These are phyloP conservation scores for Solanum hybrid DNA, from an alignment of 305 asterid genomes.

Conservation along the genomic window DNA sequence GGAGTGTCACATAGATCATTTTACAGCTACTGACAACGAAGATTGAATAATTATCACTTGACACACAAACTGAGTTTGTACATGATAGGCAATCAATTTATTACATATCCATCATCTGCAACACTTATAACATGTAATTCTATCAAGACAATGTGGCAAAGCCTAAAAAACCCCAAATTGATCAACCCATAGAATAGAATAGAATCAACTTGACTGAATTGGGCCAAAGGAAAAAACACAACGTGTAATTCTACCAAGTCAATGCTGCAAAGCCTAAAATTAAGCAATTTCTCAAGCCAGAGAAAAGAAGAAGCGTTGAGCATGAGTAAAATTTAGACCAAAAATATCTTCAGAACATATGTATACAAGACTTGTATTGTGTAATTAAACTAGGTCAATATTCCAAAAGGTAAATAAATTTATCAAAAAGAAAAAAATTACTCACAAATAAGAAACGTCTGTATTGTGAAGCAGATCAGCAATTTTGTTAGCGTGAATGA, in stretches of 20 bases:
- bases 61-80: not conserved
- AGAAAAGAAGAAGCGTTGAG: not conserved
- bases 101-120: not conserved
- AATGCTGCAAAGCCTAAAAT: not conserved
- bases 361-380: not conserved
- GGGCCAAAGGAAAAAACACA: not conserved
- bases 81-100: not conserved
- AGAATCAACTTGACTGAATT: not conserved
- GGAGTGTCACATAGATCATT: not conserved
- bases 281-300: not conserved
- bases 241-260: not conserved
- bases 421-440: not conserved
- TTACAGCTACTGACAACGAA: not conserved
- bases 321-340: not conserved
- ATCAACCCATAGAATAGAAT: not conserved
- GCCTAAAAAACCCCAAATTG: not conserved
- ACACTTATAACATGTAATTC: not conserved
- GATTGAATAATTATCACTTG: not conserved
- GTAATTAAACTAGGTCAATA: not conserved
- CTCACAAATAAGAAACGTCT: slow-evolving; percentile 88
- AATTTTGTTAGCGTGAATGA: slow-evolving; percentile 41
- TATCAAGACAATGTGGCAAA: not conserved
- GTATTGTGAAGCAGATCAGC: slow-evolving; percentile 72
- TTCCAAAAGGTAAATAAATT: not conserved
- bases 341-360: not conserved